Evolutionary conservation across 352 stramenopile species (phyloP), one percentile per base, ranked within the genome.

Genomic region (Phytophthora podocarpi): DNA sequence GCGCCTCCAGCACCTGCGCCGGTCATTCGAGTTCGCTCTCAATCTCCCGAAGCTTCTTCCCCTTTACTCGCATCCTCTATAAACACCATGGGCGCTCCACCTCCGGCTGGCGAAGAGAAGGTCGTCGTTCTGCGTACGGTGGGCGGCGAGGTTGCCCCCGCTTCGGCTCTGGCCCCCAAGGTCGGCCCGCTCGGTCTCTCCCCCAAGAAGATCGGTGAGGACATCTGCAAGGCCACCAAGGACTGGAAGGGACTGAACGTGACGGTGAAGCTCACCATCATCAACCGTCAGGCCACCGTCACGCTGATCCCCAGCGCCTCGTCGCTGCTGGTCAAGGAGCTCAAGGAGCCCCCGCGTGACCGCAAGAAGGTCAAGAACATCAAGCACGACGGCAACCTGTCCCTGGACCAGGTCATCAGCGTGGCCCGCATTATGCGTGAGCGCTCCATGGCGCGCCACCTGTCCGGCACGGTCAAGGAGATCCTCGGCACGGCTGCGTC

Each of bases 231-330:
- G 89, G 97, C 96, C 64, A 99, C 98, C 58, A 68, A 90, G 75
- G 98, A 99, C 86, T 99, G 98, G 98, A 99, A 99, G 85, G 98
- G 98, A 71, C 85, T 99, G 43, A 99, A 98, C 70, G 98, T 99
- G 56, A 99, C 97, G 54, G 93, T 99, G 60, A 99, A 99, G 95
- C 92, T 99, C 52, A 99, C 97, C 46, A 98, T 99, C 72, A 84
- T 99, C 60, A 99, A 99, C 90, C 96, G 98, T 86, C 90, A 98
- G 64, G 91, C 91, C 41, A 98, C 97, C 18, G 96, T 99, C 47
- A 95, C 89, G 63, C 91, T 99, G 67, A 98, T 99, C 70, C 98
- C 98, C 47, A 97, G 90, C 57, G 96, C 97, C 39, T 99, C 97
- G 62, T 99, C 97, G 70, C 90, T 99, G 39, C 88, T 99, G 72